Conservation (phyloP, 75 land plant genomes). For the Picea glauca region DNA sequence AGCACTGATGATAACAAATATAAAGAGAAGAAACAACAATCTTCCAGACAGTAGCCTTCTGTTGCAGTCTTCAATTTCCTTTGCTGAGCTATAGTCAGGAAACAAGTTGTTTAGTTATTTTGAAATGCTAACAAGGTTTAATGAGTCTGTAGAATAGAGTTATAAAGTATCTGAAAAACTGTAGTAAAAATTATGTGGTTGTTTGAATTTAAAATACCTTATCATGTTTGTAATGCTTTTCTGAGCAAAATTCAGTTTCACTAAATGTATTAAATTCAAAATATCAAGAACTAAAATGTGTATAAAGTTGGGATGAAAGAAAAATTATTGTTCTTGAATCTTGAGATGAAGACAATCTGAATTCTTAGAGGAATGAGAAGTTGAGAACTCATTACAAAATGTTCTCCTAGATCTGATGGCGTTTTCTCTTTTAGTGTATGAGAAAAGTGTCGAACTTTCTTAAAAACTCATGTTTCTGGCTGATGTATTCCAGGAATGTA, state of each 20-base stretch:
- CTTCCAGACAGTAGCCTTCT: too few relatives aligned
- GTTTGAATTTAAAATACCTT: neutral
- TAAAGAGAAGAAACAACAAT: too few relatives aligned
- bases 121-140: neutral
- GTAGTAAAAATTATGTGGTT: neutral
- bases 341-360: neutral
- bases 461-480: neutral
- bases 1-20: too few relatives aligned
- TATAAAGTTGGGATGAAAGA: neutral
- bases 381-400: neutral
- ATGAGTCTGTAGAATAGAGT: neutral
- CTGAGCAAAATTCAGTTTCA: too few relatives aligned
- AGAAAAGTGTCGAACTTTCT: neutral
- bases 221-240: neutral
- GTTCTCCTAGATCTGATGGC: neutral
- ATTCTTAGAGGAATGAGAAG: neutral
- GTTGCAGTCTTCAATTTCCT: too few relatives aligned
- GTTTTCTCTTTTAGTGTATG: neutral
- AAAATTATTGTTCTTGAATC: neutral
- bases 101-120: neutral
- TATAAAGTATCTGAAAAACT: neutral
- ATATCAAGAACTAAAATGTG: neutral
- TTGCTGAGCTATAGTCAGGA: neutral
- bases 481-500: slow-evolving; percentile 45
- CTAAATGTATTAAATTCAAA: too few relatives aligned